Evolutionary conservation across 2,329 filamentous ascomycete species (phyloP).

Genomic region (Alternaria sp.): DNA sequence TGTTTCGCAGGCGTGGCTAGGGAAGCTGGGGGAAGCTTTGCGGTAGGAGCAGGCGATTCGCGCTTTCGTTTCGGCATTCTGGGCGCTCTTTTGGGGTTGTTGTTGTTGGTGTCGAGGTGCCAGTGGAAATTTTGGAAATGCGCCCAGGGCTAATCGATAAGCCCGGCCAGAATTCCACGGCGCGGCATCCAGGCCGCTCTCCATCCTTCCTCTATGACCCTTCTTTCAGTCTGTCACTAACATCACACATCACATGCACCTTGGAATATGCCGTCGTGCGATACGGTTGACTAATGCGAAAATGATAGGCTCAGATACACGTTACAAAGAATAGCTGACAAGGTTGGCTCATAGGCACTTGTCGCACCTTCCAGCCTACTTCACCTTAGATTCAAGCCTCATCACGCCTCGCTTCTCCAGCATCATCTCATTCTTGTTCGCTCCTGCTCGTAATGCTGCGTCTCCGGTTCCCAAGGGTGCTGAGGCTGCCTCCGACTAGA

Average conservation of each 20-base stretch:
- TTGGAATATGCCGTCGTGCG: neutral
- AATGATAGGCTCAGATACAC: neutral
- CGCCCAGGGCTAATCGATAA: constrained; percentile 20
- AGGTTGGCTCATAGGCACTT: neutral
- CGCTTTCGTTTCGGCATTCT: constrained; percentile 50
- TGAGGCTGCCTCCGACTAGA: neutral
- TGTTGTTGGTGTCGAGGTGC: constrained; percentile 6
- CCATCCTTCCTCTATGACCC: neutral
- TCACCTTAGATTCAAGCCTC: neutral
- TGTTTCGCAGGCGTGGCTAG: constrained; percentile 23
- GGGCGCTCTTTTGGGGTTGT: neutral
- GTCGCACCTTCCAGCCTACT: neutral
- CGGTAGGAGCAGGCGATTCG: constrained; percentile 23
- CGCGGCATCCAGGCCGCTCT: neutral
- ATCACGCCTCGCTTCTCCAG: neutral
- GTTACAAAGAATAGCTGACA: neutral
- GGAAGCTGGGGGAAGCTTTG: constrained; percentile 2
- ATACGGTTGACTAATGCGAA: neutral
- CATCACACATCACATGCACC: neutral
- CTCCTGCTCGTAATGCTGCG: neutral
- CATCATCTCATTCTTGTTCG: neutral
- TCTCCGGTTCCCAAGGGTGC: constrained; percentile 2
- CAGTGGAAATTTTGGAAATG: constrained; percentile 22
- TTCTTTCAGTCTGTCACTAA: neutral
- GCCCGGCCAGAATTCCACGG: neutral